Evolutionary conservation across 2,329 filamentous ascomycete genomes (phyloP).

Genomic region (Beauveria australis): DNA sequence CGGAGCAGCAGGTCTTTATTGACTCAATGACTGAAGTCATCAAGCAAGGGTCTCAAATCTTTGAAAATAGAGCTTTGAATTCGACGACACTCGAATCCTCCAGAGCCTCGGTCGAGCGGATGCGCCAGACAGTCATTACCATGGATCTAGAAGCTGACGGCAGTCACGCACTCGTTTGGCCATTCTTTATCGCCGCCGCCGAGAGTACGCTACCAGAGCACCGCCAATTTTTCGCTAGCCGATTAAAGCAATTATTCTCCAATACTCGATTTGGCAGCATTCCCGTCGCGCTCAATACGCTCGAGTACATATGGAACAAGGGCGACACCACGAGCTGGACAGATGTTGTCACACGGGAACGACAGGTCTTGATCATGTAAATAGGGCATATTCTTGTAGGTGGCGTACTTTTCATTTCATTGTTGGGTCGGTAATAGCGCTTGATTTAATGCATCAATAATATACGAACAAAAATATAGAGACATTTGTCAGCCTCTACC

Average conservation of each 20-base stretch:
- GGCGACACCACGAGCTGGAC: conserved; percentile 20
- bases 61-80: conserved; percentile 17
- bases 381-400: background rate
- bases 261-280: conserved; percentile 31
- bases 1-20: conserved; percentile 15
- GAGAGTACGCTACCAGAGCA: conserved; percentile 28
- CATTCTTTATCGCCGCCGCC: conserved; percentile 31
- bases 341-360: conserved; percentile 20
- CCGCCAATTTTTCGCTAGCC: conserved; percentile 25
- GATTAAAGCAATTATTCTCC: conserved; percentile 22
- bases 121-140: conserved; percentile 22
- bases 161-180: conserved; percentile 31
- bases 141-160: conserved; percentile 23
- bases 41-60: conserved; percentile 20
- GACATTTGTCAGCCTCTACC: background rate
- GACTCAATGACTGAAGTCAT: conserved; percentile 19
- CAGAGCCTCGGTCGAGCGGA: conserved; percentile 21
- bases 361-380: conserved; percentile 23
- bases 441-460: background rate
- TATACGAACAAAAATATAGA: background rate
- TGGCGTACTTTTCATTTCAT: background rate
- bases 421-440: background rate
- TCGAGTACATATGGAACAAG: conserved; percentile 27
- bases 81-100: conserved; percentile 15
- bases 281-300: conserved; percentile 23